Conservation (phyloP, 2,329 filamentous ascomycete species). For the Teratosphaeriaceae sp. region DNA sequence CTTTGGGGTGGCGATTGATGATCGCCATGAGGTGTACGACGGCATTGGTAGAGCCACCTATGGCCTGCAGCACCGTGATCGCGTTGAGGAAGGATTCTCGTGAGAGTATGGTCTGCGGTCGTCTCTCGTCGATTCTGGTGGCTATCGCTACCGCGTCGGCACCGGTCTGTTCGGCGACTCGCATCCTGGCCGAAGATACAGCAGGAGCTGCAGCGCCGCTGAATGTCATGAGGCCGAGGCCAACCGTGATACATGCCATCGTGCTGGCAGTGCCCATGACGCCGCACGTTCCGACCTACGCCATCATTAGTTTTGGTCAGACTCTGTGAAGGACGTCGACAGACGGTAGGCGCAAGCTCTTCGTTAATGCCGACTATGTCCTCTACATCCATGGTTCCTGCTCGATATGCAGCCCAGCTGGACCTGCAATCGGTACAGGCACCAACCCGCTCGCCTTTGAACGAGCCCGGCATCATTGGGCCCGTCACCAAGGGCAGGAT, state of each 20-base stretch:
- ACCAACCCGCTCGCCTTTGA: slow-evolving; percentile 57
- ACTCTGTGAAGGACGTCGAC: neutral
- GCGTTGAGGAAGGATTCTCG: slow-evolving; percentile 45
- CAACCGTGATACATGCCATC: slow-evolving; percentile 49
- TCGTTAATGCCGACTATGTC: slow-evolving; percentile 66
- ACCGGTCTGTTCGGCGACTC: slow-evolving; percentile 51
- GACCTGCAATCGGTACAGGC: slow-evolving; percentile 70
- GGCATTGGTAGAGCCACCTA: slow-evolving; percentile 40
- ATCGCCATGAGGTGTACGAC: slow-evolving; percentile 41
- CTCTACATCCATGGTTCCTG: slow-evolving; percentile 61
- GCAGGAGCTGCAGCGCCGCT: slow-evolving; percentile 48
- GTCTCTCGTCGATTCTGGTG: slow-evolving; percentile 30
- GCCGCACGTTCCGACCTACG: slow-evolving; percentile 47
- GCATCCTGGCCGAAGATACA: slow-evolving; percentile 45
- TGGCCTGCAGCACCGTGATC: slow-evolving; percentile 39
- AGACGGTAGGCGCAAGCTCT: slow-evolving; percentile 62
- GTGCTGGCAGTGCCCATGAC: slow-evolving; percentile 54
- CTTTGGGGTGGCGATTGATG: slow-evolving; percentile 43
- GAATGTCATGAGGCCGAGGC: slow-evolving; percentile 48
- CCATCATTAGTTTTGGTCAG: neutral
- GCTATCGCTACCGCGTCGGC: slow-evolving; percentile 40
- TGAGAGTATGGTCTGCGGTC: slow-evolving; percentile 40
- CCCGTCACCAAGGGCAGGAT: slow-evolving; percentile 63
- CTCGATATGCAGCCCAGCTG: slow-evolving; percentile 65
- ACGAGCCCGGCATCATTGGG: slow-evolving; percentile 68